These are phyloP conservation scores for Aspergillus candidus DNA, from an alignment of 2,329 filamentous ascomycete genomes.

Conservation along the genomic window DNA sequence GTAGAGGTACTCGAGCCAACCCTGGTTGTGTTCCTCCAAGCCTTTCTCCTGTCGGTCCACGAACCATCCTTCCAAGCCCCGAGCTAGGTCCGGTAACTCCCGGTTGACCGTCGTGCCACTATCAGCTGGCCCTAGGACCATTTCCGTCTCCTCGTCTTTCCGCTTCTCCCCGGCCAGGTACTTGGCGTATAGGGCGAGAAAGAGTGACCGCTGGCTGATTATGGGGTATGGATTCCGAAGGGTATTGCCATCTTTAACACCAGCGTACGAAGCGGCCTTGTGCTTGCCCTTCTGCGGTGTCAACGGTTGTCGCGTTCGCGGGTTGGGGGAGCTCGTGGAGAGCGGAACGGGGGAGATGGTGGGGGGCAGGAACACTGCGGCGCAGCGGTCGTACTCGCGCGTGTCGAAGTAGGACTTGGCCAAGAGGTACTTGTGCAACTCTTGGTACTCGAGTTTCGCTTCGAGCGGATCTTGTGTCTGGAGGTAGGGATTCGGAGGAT, in stretches of 20 bases:
- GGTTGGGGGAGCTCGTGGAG: constrained; percentile 27
- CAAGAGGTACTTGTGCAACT: constrained; percentile 76
- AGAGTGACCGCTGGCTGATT: constrained; percentile 85
- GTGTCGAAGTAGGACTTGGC: constrained; percentile 95
- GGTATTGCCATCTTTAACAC: constrained; percentile 29
- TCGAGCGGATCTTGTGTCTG: constrained; percentile 64
- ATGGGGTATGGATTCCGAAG: constrained; percentile 39
- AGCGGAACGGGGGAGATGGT: constrained; percentile 65
- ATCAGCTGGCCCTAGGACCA: constrained; percentile 91
- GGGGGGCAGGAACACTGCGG: constrained; percentile 79
- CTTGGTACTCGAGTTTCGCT: constrained; percentile 67
- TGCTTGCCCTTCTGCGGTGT: constrained; percentile 55
- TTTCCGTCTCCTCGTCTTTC: constrained; percentile 93
- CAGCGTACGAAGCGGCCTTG: constrained; percentile 43
- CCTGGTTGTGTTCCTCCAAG: constrained; percentile 61
- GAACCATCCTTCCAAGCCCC: constrained; percentile 77
- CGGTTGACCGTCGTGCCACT: constrained; percentile 78
- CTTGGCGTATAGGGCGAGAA: constrained; percentile 86
- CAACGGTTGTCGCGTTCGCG: constrained; percentile 34
- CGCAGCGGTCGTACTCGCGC: constrained; percentile 88
- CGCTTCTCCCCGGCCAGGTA: constrained; percentile 91
- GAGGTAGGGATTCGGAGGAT: constrained; percentile 45
- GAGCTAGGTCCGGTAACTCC: constrained; percentile 69
- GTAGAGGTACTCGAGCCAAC: constrained; percentile 83
- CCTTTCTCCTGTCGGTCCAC: constrained; percentile 57